Evolutionary conservation across 2,329 filamentous ascomycete genomes (phyloP).

Genomic region (Raffaelea arxii): DNA sequence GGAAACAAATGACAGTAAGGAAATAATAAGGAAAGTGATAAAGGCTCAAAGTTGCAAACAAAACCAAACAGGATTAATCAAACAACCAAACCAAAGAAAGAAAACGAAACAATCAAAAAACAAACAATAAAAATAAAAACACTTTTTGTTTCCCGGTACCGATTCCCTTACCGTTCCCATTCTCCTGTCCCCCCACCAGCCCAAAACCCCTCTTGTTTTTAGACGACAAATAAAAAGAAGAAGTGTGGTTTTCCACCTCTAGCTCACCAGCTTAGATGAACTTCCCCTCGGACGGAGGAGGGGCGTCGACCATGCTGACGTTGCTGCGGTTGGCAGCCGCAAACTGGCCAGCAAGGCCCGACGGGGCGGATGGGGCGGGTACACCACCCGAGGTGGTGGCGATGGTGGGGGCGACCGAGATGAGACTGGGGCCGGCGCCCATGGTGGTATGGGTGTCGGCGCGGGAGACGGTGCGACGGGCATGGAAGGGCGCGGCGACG

Average conservation of each 20-base stretch:
- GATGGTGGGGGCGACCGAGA: constrained; percentile 37
- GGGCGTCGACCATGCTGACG: constrained; percentile 22
- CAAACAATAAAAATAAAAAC: constrained; percentile 1
- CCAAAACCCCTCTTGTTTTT: too few relatives aligned
- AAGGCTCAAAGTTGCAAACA: too few relatives aligned
- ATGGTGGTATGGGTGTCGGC: constrained; percentile 13
- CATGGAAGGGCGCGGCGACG: constrained; percentile 49
- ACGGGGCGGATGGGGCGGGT: too few relatives aligned
- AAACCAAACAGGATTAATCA: too few relatives aligned
- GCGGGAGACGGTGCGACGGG: constrained; percentile 12
- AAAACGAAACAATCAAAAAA: neutral
- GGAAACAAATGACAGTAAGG: neutral
- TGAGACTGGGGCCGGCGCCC: constrained; percentile 7
- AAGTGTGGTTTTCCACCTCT: constrained; percentile 2
- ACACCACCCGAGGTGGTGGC: too few relatives aligned
- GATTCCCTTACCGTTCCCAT: neutral
- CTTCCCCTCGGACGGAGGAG: constrained; percentile 16
- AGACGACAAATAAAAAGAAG: too few relatives aligned
- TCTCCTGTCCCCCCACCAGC: too few relatives aligned
- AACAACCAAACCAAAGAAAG: neutral
- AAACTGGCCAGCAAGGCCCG: constrained; percentile 30
- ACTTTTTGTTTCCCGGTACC: neutral
- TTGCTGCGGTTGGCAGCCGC: constrained; percentile 21
- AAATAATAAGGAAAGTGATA: neutral
- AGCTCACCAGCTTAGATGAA: constrained; percentile 24